Base-by-base conservation (phyloP, 192 early-diverging fungal species). In the Nowakowskiella sp. region DNA sequence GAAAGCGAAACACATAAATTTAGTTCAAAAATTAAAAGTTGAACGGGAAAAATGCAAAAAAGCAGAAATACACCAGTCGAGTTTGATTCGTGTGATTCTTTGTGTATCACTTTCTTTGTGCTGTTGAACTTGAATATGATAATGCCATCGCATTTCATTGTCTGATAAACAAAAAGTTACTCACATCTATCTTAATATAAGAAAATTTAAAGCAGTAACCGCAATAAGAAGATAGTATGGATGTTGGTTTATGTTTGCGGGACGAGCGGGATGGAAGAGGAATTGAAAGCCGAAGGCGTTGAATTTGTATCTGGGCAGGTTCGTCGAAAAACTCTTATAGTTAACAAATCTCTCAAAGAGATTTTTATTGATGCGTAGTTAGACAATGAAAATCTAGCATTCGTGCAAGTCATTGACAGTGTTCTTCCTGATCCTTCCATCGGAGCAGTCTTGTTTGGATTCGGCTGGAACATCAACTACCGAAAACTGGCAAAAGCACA, bases 171-270 rank as follows among this genome's bases (percentile, higher is more conserved):
- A n/a, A n/a, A n/a, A n/a, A n/a, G n/a, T n/a, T n/a, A n/a, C n/a
- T n/a, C n/a, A n/a, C n/a, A n/a, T n/a, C n/a, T n/a, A n/a, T n/a
- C n/a, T n/a, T n/a, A n/a, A n/a, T n/a, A n/a, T n/a, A n/a, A n/a
- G n/a, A n/a, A n/a, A n/a, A n/a, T n/a, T n/a, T n/a, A n/a, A n/a
- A n/a, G n/a, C n/a, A n/a, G n/a, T n/a, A n/a, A n/a, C n/a, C n/a
- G n/a, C n/a, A n/a, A n/a, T n/a, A n/a, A n/a, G n/a, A n/a, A n/a
- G n/a, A n/a, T n/a, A n/a, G n/a, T n/a, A n/a, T n/a, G n/a, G n/a
- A n/a, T n/a, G n/a, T n/a, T n/a, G 62, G 92, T 87, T 3, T 99
- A 90, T 60, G 81, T 99, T 36, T 74, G 90, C 64, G 95, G 95
- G 31, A 86, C 87, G 77, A 61, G 66, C 29, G 95, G 95, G 13